Conservation (phyloP, 2,329 filamentous ascomycete species). For the Amauroascus verrucosus region DNA sequence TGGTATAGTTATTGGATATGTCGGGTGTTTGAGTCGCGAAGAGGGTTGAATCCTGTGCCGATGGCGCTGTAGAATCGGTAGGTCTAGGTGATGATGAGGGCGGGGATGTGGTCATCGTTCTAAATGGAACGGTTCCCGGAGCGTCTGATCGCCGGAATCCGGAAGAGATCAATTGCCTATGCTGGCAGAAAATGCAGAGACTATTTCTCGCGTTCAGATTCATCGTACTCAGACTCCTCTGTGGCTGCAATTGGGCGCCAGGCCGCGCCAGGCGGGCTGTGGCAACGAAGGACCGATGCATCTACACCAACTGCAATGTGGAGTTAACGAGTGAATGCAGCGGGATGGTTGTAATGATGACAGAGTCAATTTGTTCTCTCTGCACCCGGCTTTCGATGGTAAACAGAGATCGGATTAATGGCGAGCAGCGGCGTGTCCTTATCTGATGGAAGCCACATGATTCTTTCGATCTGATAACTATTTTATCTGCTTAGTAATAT, state of each 20-base stretch:
- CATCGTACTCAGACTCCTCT: neutral
- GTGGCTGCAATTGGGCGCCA: neutral
- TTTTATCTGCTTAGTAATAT: too few relatives aligned
- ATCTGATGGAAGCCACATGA: too few relatives aligned
- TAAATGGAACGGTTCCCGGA: neutral
- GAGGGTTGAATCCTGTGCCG: neutral
- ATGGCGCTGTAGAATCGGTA: neutral
- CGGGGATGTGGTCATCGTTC: neutral
- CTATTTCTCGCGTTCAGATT: neutral
- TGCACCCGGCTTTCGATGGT: too few relatives aligned
- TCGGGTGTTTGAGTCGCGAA: slow-evolving; percentile 22
- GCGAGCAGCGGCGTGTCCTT: too few relatives aligned
- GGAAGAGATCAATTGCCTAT: neutral
- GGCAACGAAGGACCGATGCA: neutral
- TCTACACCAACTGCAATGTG: neutral
- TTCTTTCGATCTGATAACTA: too few relatives aligned
- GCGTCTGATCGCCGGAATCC: neutral
- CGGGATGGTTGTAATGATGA: too few relatives aligned
- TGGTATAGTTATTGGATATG: slow-evolving; percentile 61
- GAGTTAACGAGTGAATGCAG: too few relatives aligned
- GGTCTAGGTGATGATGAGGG: neutral
- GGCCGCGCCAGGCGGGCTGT: neutral
- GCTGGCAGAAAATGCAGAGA: slow-evolving; percentile 7
- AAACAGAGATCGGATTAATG: too few relatives aligned
- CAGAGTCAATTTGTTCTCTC: too few relatives aligned